These are phyloP conservation scores for Cladosporium velox DNA, from an alignment of 2,329 filamentous ascomycete genomes.

Conservation along the genomic window DNA sequence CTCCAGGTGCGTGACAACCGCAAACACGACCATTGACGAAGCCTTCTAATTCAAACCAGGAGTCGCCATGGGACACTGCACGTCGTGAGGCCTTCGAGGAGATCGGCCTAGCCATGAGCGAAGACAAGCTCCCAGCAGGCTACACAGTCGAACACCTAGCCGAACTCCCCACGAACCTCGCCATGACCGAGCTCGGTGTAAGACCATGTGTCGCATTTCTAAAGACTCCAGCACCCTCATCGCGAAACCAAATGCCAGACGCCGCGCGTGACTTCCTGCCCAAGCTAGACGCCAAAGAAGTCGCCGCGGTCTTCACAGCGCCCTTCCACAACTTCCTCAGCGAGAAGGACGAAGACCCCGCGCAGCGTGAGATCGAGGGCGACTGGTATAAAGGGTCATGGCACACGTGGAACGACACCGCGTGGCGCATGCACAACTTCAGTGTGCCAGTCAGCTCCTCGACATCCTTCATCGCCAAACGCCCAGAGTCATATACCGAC, in stretches of 20 bases:
- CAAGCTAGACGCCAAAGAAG: constrained; percentile 81
- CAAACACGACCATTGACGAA: not conserved
- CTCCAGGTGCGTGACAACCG: constrained; percentile 28
- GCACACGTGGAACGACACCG: constrained; percentile 73
- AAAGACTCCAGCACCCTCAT: constrained; percentile 38
- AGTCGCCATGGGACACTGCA: constrained; percentile 74
- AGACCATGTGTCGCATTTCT: constrained; percentile 63
- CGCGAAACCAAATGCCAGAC: constrained; percentile 65
- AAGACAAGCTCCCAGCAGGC: constrained; percentile 68
- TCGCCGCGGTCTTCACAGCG: constrained; percentile 90
- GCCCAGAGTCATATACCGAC: constrained; percentile 27
- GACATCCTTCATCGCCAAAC: constrained; percentile 52
- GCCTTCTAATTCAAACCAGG: constrained; percentile 31
- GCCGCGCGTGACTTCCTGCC: constrained; percentile 55
- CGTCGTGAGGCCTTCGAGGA: constrained; percentile 90
- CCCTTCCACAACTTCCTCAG: constrained; percentile 82
- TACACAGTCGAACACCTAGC: constrained; percentile 88
- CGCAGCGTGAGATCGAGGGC: constrained; percentile 44
- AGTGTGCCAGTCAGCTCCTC: constrained; percentile 78
- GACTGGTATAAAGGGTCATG: constrained; percentile 86
- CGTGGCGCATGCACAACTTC: constrained; percentile 92
- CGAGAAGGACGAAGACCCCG: constrained; percentile 55
- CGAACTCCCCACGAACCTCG: constrained; percentile 65
- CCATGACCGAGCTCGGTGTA: constrained; percentile 53
- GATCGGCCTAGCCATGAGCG: constrained; percentile 79